Evolutionary conservation across 2,329 filamentous ascomycete species (phyloP).

Genomic region (Apiospora marii): DNA sequence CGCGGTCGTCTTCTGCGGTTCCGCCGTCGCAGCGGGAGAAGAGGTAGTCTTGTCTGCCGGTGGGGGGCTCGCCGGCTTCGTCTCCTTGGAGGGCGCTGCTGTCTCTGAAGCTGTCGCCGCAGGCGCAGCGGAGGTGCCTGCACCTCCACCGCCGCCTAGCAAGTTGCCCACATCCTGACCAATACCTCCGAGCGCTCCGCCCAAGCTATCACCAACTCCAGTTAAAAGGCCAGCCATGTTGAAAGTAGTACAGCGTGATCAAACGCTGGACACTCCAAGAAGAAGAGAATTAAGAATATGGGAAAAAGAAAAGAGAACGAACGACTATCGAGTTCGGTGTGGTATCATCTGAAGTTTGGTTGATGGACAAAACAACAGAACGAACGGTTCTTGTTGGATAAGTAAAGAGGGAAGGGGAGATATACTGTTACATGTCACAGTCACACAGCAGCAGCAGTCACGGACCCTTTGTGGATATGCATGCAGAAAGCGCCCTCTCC

Average conservation of each 20-base stretch:
- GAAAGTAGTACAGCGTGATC: constrained; percentile 24
- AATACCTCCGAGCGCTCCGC: neutral
- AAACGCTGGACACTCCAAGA: constrained; percentile 26
- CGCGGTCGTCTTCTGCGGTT: constrained; percentile 15
- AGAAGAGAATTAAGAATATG: constrained; percentile 17
- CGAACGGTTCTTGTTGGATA: neutral
- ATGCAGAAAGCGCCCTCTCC: neutral
- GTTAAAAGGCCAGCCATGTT: constrained; percentile 29
- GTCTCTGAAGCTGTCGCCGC: constrained; percentile 18
- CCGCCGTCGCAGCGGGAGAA: neutral
- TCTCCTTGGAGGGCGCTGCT: neutral
- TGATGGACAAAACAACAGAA: neutral
- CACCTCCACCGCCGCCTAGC: constrained; percentile 26
- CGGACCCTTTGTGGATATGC: neutral
- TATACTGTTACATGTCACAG: constrained; percentile 6
- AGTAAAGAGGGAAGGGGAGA: neutral
- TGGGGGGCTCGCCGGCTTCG: neutral
- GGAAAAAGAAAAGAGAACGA: constrained; percentile 21
- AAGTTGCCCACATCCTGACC: constrained; percentile 11
- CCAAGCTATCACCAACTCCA: constrained; percentile 23
- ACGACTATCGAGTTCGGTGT: constrained; percentile 15
- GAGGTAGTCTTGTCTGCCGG: neutral
- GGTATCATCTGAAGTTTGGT: constrained; percentile 11
- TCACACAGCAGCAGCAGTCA: neutral
- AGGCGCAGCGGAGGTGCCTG: constrained; percentile 22